Evolutionary conservation across 805 yeast genomes (phyloP), one percentile per base, ranked within the genome.

Genomic region (Schizosaccharomyces osmophilus): DNA sequence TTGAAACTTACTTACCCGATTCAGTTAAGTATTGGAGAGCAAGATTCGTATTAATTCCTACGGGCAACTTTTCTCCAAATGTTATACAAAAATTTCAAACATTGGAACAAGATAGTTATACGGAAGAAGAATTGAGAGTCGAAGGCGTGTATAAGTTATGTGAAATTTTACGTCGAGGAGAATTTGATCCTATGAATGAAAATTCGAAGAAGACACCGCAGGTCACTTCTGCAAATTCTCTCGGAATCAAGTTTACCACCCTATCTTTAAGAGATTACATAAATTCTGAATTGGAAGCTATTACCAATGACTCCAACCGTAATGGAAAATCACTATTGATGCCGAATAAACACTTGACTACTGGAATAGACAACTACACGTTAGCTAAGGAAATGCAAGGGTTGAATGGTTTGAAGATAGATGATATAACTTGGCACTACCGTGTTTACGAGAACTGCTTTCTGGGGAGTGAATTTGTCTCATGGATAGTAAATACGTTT

Each of bases 351-450:
- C 43, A 22, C 8, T 41, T 41, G 5, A 36, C 15, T 9, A 32
- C 17, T 17, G 73, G 72, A 36, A 70, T 66, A 51, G 78, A 74
- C 24, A 77, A 82, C 4, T 76, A 79, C 32, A 67, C 84, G 2
- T 57, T 70, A 0, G 79, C 76, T 24, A 72, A 73, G 2, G 86
- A 83, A 62, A 69, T 90, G 60, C 94, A 84, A 66, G 74, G 77
- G 1, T 65, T 64, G 24, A 75, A 77, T 58, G 89, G 88, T 8
- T 72, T 90, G 6, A 76, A 75, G 24, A 74, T 93, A 45, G 82
- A 79, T 1, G 95, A 87, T 66, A 76, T 97, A 66, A 79, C 83
- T 42, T 90, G 98, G 98, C 97, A 90, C 70, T 81, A 89, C 80
- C 82, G 82, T 64, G 73, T 79, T 3, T 94, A 87, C 68, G 75